These are phyloP conservation scores for Paracoccidioides brasiliensis DNA, from an alignment of 2,329 filamentous ascomycete genomes.

Conservation along the genomic window DNA sequence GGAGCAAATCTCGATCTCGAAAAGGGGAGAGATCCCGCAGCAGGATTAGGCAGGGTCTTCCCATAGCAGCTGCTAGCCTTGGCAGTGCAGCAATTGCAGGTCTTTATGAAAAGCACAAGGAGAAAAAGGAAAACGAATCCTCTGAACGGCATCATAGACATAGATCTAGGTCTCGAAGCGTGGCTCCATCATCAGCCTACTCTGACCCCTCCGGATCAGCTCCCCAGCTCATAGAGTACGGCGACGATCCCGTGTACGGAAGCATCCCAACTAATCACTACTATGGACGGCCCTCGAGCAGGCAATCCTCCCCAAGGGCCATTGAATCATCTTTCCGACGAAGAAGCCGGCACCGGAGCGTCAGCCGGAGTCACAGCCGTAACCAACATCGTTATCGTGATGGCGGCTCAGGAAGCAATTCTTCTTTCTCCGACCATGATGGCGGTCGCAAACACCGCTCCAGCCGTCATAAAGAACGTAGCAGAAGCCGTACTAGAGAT, in stretches of 20 bases:
- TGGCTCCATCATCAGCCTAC: conserved; percentile 28
- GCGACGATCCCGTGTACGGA: conserved; percentile 47
- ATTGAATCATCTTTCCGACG: conserved; percentile 20
- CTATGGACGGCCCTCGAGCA: conserved; percentile 30
- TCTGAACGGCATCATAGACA: conserved; percentile 32
- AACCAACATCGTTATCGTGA: conserved; percentile 26
- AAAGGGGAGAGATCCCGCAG: conserved; percentile 41
- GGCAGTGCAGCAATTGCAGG: conserved; percentile 49
- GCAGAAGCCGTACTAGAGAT: conserved; percentile 29
- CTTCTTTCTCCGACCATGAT: conserved; percentile 26
- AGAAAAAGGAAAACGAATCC: conserved; percentile 43
- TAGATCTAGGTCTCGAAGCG: conserved; percentile 34
- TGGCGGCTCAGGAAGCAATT: conserved; percentile 23
- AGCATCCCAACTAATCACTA: conserved; percentile 37
- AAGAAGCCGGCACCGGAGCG: conserved; percentile 24
- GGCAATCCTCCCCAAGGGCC: conserved; percentile 23
- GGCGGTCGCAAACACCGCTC: conserved; percentile 20
- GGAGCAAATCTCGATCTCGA: conserved; percentile 44
- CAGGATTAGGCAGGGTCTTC: conserved; percentile 43
- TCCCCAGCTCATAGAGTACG: conserved; percentile 50
- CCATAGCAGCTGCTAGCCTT: conserved; percentile 48
- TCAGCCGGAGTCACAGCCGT: conserved; percentile 33
- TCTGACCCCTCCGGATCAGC: conserved; percentile 30
- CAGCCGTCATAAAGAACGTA: conserved; percentile 19
- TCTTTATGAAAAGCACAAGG: conserved; percentile 50